Percentiles rank a stretch among this genome's conserved stretches.
phyloP scores from a whole-genome alignment of 2,329 filamentous ascomycete species.

The Sarocladium oryzae region DNA sequence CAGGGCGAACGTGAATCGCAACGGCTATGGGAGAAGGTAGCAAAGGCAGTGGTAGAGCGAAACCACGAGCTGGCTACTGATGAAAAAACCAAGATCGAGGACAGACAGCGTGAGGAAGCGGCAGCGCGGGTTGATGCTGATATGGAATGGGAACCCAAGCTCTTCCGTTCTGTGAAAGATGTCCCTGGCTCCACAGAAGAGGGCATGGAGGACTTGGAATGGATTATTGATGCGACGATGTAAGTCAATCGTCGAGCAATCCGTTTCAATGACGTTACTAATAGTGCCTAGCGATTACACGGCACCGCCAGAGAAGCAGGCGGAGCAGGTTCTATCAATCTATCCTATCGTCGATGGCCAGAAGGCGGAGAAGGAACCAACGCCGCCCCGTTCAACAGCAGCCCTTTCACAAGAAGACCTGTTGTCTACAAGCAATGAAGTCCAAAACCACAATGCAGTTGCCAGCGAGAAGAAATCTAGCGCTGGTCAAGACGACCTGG shows the following conservation, averaged over 20 bases:
- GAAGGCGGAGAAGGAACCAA: slow-evolving; percentile 35
- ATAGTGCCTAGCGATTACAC: slow-evolving; percentile 21
- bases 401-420: slow-evolving; percentile 10
- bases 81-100: slow-evolving; percentile 94
- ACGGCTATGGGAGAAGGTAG: slow-evolving; percentile 75
- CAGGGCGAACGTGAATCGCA: slow-evolving; percentile 90
- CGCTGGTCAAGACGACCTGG: slow-evolving; percentile 34
- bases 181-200: slow-evolving; percentile 67
- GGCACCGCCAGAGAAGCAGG: slow-evolving; percentile 59
- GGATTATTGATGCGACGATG: slow-evolving; percentile 87
- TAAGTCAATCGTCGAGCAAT: slow-evolving; percentile 33
- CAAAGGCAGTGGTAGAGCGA: slow-evolving; percentile 71
- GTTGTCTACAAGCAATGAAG: background rate
- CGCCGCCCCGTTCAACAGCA: slow-evolving; percentile 13
- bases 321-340: slow-evolving; percentile 79
- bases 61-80: slow-evolving; percentile 88
- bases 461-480: background rate
- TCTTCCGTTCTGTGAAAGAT: slow-evolving; percentile 72
- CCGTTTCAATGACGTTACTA: slow-evolving; percentile 13
- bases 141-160: slow-evolving; percentile 78
- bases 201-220: slow-evolving; percentile 85
- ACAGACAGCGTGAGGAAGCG: slow-evolving; percentile 84
- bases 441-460: background rate
- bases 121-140: slow-evolving; percentile 70
- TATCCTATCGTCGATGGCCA: slow-evolving; percentile 81